Base-by-base conservation (phyloP, 176 grass and related monocot species). In the Oryza glumipatula region DNA sequence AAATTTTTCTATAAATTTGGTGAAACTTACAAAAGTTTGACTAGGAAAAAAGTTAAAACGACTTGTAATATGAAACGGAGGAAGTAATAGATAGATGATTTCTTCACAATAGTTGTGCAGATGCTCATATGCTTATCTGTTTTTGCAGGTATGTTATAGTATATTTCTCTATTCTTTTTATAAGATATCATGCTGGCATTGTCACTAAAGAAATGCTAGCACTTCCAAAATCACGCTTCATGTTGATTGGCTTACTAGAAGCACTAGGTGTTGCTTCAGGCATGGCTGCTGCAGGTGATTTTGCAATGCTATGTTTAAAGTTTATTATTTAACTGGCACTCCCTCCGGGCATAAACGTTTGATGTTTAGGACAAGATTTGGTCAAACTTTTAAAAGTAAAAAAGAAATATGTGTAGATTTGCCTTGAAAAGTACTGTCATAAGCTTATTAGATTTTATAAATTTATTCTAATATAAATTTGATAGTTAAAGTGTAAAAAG, bases 281-380 rank as follows among this genome's bases (percentile, higher is more conserved):
- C 77, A 98, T 98, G 96, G 86, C 96, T 76, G 90, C 96, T 80
- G 96, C 84, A 88, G 92, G 92, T 97, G 80, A 80, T 68, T 43
- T 77, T 70, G 8, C 44, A 80, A 21, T n/a, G 44, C 22, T 22
- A 9, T 85, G 54, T 77, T 68, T 68, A n/a, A 56, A 83, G 21
- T 80, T n/a, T 65, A 36, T 60, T 39, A 52, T 54, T 49, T 76
- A 38, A 26, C 35, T 80, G 21, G 61, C 43, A 44, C 43, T 44
- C 43, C 2, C 7, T 2, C 43, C 2, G 9, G 9, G 10, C 43
- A 44, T 44, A 44, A 44, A 44, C 3, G 9, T 44, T 44, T 44
- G 43, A 44, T 9, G 10, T 44, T 44, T 44, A 44, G 43, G 43
- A 10, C 43, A 44, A 41, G 39, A 41, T 8, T 41, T 41, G 39